Evolutionary conservation across 2,329 filamentous ascomycete species (phyloP).

Genomic region (Aspergillus latus): DNA sequence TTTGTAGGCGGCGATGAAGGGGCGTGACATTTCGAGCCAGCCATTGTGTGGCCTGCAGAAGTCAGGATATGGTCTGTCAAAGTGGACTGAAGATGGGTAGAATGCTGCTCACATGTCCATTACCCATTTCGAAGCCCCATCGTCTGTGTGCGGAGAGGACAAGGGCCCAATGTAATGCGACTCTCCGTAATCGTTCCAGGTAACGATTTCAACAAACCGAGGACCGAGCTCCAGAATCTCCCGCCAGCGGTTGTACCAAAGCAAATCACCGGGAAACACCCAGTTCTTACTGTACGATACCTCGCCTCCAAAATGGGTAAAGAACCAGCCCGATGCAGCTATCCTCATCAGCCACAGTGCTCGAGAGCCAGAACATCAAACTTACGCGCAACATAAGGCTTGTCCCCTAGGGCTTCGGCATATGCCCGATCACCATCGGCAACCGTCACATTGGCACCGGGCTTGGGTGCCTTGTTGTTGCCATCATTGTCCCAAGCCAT

Average conservation of each 20-base stretch:
- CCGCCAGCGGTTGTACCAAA: constrained; percentile 47
- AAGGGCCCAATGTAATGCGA: constrained; percentile 56
- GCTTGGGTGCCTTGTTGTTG: constrained; percentile 52
- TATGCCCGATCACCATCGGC: constrained; percentile 39
- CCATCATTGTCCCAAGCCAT: constrained; percentile 46
- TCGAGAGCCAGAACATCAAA: not conserved
- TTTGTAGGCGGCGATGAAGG: constrained; percentile 56
- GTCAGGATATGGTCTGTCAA: not conserved
- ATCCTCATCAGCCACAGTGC: not conserved
- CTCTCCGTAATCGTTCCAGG: constrained; percentile 57
- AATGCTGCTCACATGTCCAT: constrained; percentile 46
- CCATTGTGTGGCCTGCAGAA: constrained; percentile 49
- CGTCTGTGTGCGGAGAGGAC: constrained; percentile 40
- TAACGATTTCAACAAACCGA: constrained; percentile 50
- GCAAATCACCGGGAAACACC: constrained; percentile 47
- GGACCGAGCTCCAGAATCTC: constrained; percentile 48
- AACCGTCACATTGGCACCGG: constrained; percentile 43
- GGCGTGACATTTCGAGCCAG: constrained; percentile 55
- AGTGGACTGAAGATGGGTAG: too few relatives aligned
- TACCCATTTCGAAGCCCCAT: constrained; percentile 50
- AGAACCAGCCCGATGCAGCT: constrained; percentile 54
- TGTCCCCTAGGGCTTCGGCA: constrained; percentile 34
- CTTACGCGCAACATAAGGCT: constrained; percentile 52
- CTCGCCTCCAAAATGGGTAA: constrained; percentile 49
- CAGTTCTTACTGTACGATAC: constrained; percentile 54